Conservation (phyloP, 2,329 filamentous ascomycete species). For the Dothiorella sarmentorum region DNA sequence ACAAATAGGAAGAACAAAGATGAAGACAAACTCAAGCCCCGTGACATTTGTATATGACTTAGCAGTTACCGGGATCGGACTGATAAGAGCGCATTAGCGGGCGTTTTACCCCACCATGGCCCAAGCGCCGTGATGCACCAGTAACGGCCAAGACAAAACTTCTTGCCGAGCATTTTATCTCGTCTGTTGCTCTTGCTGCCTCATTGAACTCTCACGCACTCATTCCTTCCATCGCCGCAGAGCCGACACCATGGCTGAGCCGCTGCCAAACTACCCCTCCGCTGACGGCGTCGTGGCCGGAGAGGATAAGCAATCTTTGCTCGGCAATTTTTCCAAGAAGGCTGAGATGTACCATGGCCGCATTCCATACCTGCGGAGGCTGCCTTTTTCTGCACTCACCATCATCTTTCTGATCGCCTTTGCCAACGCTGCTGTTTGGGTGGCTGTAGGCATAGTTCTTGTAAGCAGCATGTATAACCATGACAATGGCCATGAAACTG, state of each 20-base stretch:
- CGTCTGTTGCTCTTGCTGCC: neutral
- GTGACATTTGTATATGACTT: conserved; percentile 15
- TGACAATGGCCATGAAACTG: neutral
- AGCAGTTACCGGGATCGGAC: conserved; percentile 7
- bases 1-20: neutral
- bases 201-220: neutral
- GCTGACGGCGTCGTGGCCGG: neutral
- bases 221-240: no score
- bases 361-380: conserved; percentile 53
- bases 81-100: conserved; percentile 14
- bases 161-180: neutral
- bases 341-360: conserved; percentile 39
- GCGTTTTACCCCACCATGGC: conserved; percentile 15
- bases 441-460: conserved; percentile 55
- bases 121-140: conserved; percentile 6
- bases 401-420: conserved; percentile 54
- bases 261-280: neutral
- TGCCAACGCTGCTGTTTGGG: conserved; percentile 58
- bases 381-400: conserved; percentile 55
- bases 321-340: conserved; percentile 22
- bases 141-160: neutral
- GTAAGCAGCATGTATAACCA: conserved; percentile 35
- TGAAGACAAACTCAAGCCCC: neutral
- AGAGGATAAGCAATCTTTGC: neutral
- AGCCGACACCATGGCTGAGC: neutral